phyloP scores from a whole-genome alignment of 2,329 filamentous ascomycete species.

The Nectriaceae sp. region DNA sequence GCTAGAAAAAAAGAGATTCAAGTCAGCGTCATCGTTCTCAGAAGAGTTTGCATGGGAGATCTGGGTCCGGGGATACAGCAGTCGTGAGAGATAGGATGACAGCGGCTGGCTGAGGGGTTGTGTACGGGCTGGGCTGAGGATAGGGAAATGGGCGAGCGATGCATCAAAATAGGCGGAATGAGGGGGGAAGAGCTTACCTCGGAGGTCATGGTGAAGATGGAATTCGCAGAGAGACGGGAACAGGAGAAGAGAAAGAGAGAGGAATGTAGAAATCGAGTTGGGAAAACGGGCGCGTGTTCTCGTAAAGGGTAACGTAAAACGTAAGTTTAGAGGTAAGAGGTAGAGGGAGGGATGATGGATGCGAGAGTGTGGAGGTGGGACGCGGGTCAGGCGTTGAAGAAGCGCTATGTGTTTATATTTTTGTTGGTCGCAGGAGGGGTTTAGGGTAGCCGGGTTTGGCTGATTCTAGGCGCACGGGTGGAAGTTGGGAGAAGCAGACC shows the following conservation, averaged over 20 bases:
- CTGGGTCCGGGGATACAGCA: slow-evolving; percentile 5
- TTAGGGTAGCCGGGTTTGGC: no score
- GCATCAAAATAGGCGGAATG: slow-evolving; percentile 8
- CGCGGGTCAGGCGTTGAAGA: slow-evolving; percentile 26
- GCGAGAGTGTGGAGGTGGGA: slow-evolving; percentile 26
- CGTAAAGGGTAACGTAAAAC: neutral
- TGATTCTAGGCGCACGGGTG: no score
- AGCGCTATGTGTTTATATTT: slow-evolving; percentile 8
- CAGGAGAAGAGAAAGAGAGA: slow-evolving; percentile 20
- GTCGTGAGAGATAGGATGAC: slow-evolving; percentile 6
- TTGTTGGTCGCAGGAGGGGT: neutral
- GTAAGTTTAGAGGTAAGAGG: neutral
- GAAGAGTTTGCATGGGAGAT: neutral
- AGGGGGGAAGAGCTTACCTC: slow-evolving; percentile 32
- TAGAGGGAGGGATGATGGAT: slow-evolving; percentile 21
- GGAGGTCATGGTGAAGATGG: slow-evolving; percentile 33
- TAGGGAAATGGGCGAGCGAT: slow-evolving; percentile 20
- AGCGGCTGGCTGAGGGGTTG: slow-evolving; percentile 29
- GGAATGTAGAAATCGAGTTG: slow-evolving; percentile 24
- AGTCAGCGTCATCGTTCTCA: slow-evolving; percentile 35
- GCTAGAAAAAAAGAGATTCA: slow-evolving; percentile 47
- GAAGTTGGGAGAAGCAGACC: neutral
- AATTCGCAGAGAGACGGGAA: slow-evolving; percentile 20
- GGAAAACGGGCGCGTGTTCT: slow-evolving; percentile 23
- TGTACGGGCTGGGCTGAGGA: slow-evolving; percentile 22